phyloP scores from a whole-genome alignment of 2,329 filamentous ascomycete species.

The Exutisphaerella laricina region DNA sequence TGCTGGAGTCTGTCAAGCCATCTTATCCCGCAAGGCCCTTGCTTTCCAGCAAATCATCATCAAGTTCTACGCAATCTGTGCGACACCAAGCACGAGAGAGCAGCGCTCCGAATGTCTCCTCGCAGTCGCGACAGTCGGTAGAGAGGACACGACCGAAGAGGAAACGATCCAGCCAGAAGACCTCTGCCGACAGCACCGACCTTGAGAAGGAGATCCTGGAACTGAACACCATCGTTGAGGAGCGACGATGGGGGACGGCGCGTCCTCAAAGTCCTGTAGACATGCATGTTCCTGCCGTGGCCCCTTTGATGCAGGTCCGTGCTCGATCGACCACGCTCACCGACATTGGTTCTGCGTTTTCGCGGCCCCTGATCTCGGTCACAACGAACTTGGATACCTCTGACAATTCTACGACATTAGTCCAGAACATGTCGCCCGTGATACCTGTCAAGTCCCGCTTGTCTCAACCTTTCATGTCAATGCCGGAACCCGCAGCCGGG shows the following conservation, averaged over 20 bases:
- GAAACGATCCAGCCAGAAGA: conserved; percentile 28
- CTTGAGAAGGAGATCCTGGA: conserved; percentile 44
- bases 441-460: conserved; percentile 18
- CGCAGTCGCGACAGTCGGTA: conserved; percentile 17
- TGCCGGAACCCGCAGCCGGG: conserved; percentile 14
- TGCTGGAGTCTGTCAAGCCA: neutral
- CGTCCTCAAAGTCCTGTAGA: conserved; percentile 21
- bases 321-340: conserved; percentile 45
- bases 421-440: conserved; percentile 7
- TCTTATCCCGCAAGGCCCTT: conserved; percentile 6
- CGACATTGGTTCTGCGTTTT: conserved; percentile 45
- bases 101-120: conserved; percentile 10
- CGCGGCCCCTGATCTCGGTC: conserved; percentile 32
- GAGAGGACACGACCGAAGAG: conserved; percentile 35
- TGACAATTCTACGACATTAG: conserved; percentile 4
- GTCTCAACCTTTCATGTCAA: conserved; percentile 20
- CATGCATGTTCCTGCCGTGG: conserved; percentile 44
- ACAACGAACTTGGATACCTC: conserved; percentile 5
- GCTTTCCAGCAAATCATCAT: conserved; percentile 21
- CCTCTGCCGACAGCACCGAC: conserved; percentile 17
- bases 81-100: conserved; percentile 31
- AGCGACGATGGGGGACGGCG: conserved; percentile 37
- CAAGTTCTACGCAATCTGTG: conserved; percentile 33
- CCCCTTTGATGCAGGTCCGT: conserved; percentile 41
- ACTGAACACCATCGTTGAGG: conserved; percentile 46